Base-by-base conservation (phyloP, 75 land plant species). In the Picea sitchensis region DNA sequence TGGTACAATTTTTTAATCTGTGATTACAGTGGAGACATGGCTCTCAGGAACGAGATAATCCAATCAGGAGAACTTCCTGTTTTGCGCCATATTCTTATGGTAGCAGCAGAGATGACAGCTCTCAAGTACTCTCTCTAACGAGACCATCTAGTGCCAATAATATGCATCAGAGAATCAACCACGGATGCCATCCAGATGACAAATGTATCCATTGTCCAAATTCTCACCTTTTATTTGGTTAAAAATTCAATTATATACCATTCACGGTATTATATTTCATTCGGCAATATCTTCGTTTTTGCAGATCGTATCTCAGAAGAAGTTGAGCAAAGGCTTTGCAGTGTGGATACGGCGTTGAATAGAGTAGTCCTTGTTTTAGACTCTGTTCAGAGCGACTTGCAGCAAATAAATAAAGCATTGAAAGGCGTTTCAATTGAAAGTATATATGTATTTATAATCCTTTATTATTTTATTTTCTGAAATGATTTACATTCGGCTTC, bases 331-430 rank as follows among this genome's bases (percentile, higher is more conserved):
- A 82, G 80, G 59, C 69, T 91, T 78, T 78, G 87, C 41, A 62
- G 75, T 77, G 75, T 89, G 15, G 93, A 89, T 81, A 86, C 77
- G 57, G 76, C 89, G 76, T 3, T 91, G 57, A 87, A 65, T 74
- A 89, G 86, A 74, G 18, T 89, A 1, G 85, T 86, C 64, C 80
- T 85, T 78, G 82, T 85, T 32, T 73, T 91, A 47, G 91, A 91
- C 59, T 91, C 91, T 77, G 77, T 89, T 76, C 93, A 89, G 80
- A 82, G 84, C 79, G 93, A 91, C 69, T 81, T 89, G 32, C 76
- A 85, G 83, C 91, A 91, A 87, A 81, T 81, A 34, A 91, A 87
- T 73, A 88, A 85, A 84, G 87, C 87, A 73, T 81, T 83, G 59
- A 88, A 91, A 75, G 90, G 87, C 76, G 63, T 85, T 17, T 80